These are phyloP conservation scores for Exophiala sp. DNA, from an alignment of 2,329 filamentous ascomycete species.

Conservation along the genomic window DNA sequence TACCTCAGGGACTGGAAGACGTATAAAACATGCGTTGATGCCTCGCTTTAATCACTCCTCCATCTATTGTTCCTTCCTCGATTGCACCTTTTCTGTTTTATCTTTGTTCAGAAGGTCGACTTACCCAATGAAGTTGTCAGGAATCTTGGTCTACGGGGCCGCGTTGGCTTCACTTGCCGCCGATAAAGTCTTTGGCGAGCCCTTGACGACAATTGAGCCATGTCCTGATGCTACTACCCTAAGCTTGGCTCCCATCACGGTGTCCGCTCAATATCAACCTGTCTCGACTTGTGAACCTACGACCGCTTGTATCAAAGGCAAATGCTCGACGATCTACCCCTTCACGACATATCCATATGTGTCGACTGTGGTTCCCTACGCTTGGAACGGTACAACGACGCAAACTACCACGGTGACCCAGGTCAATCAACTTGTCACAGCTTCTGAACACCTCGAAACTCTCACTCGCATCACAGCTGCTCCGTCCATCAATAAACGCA, in stretches of 20 bases:
- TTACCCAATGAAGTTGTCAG: background rate
- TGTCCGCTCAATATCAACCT: background rate
- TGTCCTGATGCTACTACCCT: background rate
- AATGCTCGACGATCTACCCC: slow-evolving; percentile 9
- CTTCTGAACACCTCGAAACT: slow-evolving; percentile 12
- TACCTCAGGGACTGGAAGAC: no score
- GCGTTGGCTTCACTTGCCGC: background rate
- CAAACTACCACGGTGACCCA: slow-evolving; percentile 13
- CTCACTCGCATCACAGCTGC: slow-evolving; percentile 5
- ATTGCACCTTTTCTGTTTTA: no score
- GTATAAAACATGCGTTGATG: no score
- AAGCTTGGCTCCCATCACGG: background rate
- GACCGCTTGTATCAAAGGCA: slow-evolving; percentile 1
- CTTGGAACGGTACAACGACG: slow-evolving; percentile 13
- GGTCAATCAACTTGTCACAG: slow-evolving; percentile 6
- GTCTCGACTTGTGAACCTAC: background rate
- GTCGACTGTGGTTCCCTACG: slow-evolving; percentile 18
- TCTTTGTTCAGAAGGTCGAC: no score
- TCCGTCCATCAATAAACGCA: background rate
- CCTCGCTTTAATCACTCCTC: no score
- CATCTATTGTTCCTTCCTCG: no score
- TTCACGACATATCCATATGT: slow-evolving; percentile 19
- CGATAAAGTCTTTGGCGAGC: background rate
- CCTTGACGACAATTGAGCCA: background rate
- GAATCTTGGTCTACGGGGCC: background rate